These are phyloP conservation scores for Corchorus olitorius DNA, from an alignment of 345 rosid genomes.

Conservation along the genomic window DNA sequence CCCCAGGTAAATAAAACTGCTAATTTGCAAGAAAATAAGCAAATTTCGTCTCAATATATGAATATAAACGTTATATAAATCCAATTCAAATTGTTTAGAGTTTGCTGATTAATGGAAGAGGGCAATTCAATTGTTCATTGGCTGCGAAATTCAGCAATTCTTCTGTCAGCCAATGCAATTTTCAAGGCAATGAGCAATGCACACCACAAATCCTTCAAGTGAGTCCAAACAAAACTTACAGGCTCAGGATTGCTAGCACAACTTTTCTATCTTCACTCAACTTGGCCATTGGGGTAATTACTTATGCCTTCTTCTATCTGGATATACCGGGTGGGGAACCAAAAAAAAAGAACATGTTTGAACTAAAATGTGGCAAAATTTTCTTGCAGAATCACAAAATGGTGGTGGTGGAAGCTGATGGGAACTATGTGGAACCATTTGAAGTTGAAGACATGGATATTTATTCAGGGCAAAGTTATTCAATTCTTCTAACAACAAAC, in stretches of 20 bases:
- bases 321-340: neutral
- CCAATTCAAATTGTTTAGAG: slow-evolving; percentile 19
- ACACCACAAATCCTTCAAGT: slow-evolving; percentile 58
- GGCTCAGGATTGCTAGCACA: slow-evolving; percentile 69
- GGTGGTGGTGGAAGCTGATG: slow-evolving; percentile 88
- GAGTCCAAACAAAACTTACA: slow-evolving; percentile 53
- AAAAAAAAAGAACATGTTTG: neutral
- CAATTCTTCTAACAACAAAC: slow-evolving; percentile 59
- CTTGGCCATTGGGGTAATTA: slow-evolving; percentile 57
- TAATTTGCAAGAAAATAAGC: no score
- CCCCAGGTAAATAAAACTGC: slow-evolving; percentile 57
- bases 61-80: no score
- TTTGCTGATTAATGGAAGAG: slow-evolving; percentile 79
- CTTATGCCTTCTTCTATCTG: neutral
- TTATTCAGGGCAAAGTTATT: slow-evolving; percentile 86
- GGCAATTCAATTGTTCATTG: slow-evolving; percentile 74
- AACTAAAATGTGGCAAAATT: neutral
- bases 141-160: slow-evolving; percentile 44
- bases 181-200: slow-evolving; percentile 58
- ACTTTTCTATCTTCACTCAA: slow-evolving; percentile 79
- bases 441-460: slow-evolving; percentile 56
- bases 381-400: slow-evolving; percentile 64
- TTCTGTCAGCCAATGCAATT: slow-evolving; percentile 34
- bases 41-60: no score
- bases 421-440: slow-evolving; percentile 75